Percentiles rank a stretch among this genome's conserved stretches.
Conservation (phyloP, 1,284 basidiomycete species). For the Pholiota adiposa region DNA sequence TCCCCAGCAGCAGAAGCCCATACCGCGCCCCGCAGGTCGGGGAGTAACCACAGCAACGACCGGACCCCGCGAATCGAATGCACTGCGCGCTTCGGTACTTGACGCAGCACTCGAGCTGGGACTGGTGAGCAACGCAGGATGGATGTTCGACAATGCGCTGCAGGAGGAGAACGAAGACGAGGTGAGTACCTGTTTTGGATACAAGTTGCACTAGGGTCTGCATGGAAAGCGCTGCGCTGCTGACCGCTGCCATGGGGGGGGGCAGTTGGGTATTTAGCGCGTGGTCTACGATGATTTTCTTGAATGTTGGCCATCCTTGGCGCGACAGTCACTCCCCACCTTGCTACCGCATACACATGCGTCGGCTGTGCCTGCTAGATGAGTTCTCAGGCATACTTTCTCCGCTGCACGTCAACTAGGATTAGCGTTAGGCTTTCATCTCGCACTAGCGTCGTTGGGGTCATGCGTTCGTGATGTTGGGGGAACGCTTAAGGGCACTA, state of each 20-base stretch:
- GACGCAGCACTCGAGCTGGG: conserved; percentile 71
- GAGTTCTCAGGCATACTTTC: not conserved
- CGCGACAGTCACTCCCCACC: too few relatives aligned
- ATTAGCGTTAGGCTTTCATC: not conserved
- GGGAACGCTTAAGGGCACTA: too few relatives aligned
- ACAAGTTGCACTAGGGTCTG: too few relatives aligned
- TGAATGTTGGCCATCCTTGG: too few relatives aligned
- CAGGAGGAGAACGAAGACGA: conserved; percentile 52
- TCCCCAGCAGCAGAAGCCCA: not conserved
- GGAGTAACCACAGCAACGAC: not conserved
- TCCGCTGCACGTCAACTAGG: not conserved
- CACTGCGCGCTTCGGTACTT: conserved; percentile 69
- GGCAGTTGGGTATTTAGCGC: too few relatives aligned
- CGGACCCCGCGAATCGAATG: conserved; percentile 49
- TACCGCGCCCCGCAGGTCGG: not conserved
- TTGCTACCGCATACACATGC: too few relatives aligned
- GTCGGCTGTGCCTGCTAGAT: not conserved
- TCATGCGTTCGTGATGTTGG: too few relatives aligned
- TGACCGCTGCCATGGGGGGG: not conserved
- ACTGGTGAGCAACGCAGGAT: conserved; percentile 58
- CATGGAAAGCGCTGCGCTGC: too few relatives aligned
- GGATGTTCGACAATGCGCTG: conserved; percentile 67
- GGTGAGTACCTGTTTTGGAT: conserved; percentile 29
- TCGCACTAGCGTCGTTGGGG: too few relatives aligned
- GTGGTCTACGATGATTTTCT: too few relatives aligned